These are phyloP conservation scores for Starmerella cellae DNA, from an alignment of 805 yeast genomes.

Conservation along the genomic window DNA sequence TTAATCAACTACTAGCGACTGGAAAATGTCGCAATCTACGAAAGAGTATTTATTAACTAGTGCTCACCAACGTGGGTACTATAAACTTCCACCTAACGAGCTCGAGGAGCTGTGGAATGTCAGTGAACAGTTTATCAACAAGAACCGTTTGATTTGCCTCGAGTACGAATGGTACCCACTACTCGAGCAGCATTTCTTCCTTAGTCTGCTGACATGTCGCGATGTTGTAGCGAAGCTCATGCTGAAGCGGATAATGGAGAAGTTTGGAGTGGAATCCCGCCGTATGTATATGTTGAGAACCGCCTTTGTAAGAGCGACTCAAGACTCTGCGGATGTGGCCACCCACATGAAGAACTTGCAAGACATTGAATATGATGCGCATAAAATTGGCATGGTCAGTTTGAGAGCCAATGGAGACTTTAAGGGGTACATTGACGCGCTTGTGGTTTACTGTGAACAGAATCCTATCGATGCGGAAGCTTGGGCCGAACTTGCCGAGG, in stretches of 20 bases:
- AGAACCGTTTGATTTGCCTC: slow-evolving; percentile 15
- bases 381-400: slow-evolving; percentile 27
- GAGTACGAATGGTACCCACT: slow-evolving; percentile 40
- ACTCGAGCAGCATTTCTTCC: slow-evolving; percentile 58
- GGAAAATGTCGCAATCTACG: neutral
- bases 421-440: slow-evolving; percentile 40
- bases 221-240: slow-evolving; percentile 60
- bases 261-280: slow-evolving; percentile 45
- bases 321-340: slow-evolving; percentile 30
- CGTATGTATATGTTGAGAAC: slow-evolving; percentile 44
- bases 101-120: slow-evolving; percentile 32
- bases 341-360: slow-evolving; percentile 25
- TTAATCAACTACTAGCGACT: too few species aligned
- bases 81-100: slow-evolving; percentile 37
- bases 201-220: slow-evolving; percentile 45
- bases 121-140: slow-evolving; percentile 29
- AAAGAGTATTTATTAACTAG: slow-evolving; percentile 35
- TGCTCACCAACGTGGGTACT: slow-evolving; percentile 40
- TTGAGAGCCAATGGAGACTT: slow-evolving; percentile 22
- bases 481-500: slow-evolving; percentile 64
- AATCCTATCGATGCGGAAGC: slow-evolving; percentile 64
- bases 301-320: slow-evolving; percentile 43
- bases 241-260: slow-evolving; percentile 53
- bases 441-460: slow-evolving; percentile 43
- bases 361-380: slow-evolving; percentile 17